phyloP scores from a whole-genome alignment of 148 eudicot genomes.

The Chenopodium formosanum region DNA sequence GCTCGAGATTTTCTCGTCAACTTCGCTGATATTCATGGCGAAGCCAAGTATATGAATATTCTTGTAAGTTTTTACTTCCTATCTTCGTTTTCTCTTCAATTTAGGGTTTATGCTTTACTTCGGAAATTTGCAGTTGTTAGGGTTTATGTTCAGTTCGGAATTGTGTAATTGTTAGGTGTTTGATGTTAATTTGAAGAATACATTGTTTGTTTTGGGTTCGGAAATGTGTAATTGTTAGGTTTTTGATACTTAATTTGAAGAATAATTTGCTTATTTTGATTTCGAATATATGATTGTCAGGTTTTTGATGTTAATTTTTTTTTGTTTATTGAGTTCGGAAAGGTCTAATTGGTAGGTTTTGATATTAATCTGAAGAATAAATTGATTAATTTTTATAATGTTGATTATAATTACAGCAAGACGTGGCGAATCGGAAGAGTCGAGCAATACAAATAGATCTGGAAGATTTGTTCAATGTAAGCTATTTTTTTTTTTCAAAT shows the following conservation, averaged over 20 bases:
- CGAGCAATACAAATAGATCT: constrained; percentile 81
- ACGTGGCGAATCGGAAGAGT: constrained; percentile 79
- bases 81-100: neutral
- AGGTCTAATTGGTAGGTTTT: neutral
- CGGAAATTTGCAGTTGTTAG: neutral
- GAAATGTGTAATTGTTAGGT: neutral
- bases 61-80: constrained; percentile 46
- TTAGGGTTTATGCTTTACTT: neutral
- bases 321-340: neutral
- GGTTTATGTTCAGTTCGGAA: neutral
- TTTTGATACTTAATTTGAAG: neutral
- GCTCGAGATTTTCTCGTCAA: constrained; percentile 71
- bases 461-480: constrained; percentile 70
- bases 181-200: neutral
- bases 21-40: constrained; percentile 76
- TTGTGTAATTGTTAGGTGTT: neutral
- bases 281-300: neutral
- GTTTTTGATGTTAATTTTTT: neutral
- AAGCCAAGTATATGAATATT: constrained; percentile 68
- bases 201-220: neutral
- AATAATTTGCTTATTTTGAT: neutral
- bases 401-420: constrained; percentile 57
- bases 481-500: neutral
- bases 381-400: neutral
- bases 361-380: neutral